These are phyloP conservation scores for Chlamydomonas incerta DNA, from an alignment of 139 green algal species.

Conservation along the genomic window DNA sequence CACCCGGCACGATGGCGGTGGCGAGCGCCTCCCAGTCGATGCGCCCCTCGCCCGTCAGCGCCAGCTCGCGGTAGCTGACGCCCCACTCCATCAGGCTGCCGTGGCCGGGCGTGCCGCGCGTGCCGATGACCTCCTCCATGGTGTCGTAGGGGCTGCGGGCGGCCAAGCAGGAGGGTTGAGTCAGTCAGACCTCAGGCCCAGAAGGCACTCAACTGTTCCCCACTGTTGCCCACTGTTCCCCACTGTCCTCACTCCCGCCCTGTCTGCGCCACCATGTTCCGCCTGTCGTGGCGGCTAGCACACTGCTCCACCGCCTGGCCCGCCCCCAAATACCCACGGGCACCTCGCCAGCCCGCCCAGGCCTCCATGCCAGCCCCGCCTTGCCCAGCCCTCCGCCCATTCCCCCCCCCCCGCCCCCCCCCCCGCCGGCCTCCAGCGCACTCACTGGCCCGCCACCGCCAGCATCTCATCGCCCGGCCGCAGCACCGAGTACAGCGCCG, in stretches of 20 bases:
- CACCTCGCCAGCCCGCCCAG: no score
- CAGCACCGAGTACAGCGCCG: conserved; percentile 86
- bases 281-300: no score
- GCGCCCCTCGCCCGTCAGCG: conserved; percentile 58
- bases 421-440: not conserved
- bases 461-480: conserved; percentile 93
- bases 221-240: no score
- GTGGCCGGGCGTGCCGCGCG: conserved; percentile 73
- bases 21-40: conserved; percentile 84
- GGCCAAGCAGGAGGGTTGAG: no score
- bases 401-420: no score
- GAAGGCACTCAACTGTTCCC: no score
- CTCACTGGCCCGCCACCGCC: conserved; percentile 80
- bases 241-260: no score
- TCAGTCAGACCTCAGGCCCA: no score
- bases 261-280: no score
- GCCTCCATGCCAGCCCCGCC: not conserved
- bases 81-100: conserved; percentile 91
- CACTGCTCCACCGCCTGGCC: no score
- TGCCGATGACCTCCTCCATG: conserved; percentile 96
- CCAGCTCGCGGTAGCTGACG: conserved; percentile 85
- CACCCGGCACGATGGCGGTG: conserved; percentile 71
- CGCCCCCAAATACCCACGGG: no score
- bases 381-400: not conserved
- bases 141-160: conserved; percentile 95